Percentiles rank a stretch among this genome's conserved stretches.
These are phyloP conservation scores for Forsythia suspensa DNA, from an alignment of 257 asterid genomes.

Conservation along the genomic window DNA sequence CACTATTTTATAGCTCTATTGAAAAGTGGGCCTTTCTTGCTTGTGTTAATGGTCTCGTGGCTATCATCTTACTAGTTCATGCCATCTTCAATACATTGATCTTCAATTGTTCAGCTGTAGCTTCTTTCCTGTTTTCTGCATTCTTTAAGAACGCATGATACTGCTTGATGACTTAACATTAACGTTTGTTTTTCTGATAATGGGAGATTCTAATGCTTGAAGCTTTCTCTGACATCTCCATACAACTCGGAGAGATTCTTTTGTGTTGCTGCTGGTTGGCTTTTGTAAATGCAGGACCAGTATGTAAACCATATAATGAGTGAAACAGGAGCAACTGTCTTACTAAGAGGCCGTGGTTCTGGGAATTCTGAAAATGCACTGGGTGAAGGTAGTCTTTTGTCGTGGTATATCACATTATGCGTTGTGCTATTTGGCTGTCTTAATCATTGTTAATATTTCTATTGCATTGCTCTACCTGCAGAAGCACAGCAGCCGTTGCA, in stretches of 20 bases:
- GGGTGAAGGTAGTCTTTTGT: slow-evolving; percentile 60
- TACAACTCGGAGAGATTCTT: slow-evolving; percentile 86
- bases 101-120: neutral
- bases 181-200: slow-evolving; percentile 27
- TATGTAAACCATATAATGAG: slow-evolving; percentile 98
- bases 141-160: slow-evolving; percentile 18
- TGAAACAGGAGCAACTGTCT: slow-evolving; percentile 93
- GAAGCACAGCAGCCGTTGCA: slow-evolving; percentile 78
- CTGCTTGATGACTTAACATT: slow-evolving; percentile 25
- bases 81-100: slow-evolving; percentile 10
- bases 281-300: slow-evolving; percentile 96
- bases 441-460: slow-evolving; percentile 20
- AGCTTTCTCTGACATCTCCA: slow-evolving; percentile 94
- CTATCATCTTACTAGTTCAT: neutral
- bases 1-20: neutral
- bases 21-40: neutral
- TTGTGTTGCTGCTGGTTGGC: slow-evolving; percentile 90
- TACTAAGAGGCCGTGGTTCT: slow-evolving; percentile 74
- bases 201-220: slow-evolving; percentile 69
- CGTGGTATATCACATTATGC: slow-evolving; percentile 16
- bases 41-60: neutral
- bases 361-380: slow-evolving; percentile 52
- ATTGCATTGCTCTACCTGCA: slow-evolving; percentile 41
- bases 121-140: slow-evolving; percentile 4
- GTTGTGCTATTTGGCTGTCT: slow-evolving; percentile 11